Evolutionary conservation across 73 alveolate species (phyloP), one percentile per base, ranked within the genome.

Genomic region (Breviolum minutum): DNA sequence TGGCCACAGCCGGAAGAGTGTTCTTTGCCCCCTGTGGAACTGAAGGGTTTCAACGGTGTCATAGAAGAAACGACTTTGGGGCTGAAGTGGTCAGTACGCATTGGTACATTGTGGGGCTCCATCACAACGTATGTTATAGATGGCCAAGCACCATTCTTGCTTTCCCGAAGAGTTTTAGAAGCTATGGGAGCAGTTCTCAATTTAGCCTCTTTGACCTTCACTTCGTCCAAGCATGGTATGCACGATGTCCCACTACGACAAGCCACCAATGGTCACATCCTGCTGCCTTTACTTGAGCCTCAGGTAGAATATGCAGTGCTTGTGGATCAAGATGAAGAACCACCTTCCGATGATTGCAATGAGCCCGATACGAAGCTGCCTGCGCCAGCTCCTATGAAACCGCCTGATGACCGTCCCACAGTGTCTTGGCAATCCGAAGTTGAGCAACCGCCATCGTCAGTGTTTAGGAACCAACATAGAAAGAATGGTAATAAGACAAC

Each of bases 91-190:
- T 8, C 76, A 0, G 87, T 90, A 0, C 7, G n/a, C 17, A 19
- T 90, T 7, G 96, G 96, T 5, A 71, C n/a, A 7, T 16, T 90
- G 6, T 90, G 96, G 96, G 96, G 96, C 22, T 40, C 87, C 3
- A 62, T 90, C 30, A 71, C 96, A 19, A 90, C 96, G 24, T 90
- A 90, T 22, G 32, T 90, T 5, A 71, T 90, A 11, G 77, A 54
- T 0, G 95, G 95, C 5, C 61, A 27, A 4, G 86, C 95, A 0
- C 95, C 95, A 0, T 88, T 88, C 71, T 11, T 88, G 7, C 71
- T 88, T 0, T 88, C 95, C 0, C 54, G 95, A 9, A 26, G 82
- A 32, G 95, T 90, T 13, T 22, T 90, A 29, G 96, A 90, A 48
- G 96, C 87, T 0, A 69, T 90, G 96, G 26, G 73, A 8, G 96